Percentiles rank a stretch among this genome's conserved stretches.
Evolutionary conservation across 2,329 filamentous ascomycete genomes (phyloP).

Genomic region (Colletotrichum tabaci): DNA sequence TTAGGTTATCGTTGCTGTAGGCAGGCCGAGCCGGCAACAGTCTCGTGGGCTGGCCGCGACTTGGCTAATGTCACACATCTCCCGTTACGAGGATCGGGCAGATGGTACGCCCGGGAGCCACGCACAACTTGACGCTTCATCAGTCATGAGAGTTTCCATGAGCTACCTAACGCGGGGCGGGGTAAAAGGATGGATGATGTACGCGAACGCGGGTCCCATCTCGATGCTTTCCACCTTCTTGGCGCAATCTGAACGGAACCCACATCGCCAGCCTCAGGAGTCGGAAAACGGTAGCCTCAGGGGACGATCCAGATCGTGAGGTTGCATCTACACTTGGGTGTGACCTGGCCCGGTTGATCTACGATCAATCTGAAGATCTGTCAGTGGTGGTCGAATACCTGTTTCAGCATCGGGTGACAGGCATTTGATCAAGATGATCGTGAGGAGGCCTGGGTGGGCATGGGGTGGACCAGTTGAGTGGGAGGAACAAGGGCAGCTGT

Average conservation of each 20-base stretch:
- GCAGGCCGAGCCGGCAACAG: conserved; percentile 63
- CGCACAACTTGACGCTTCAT: conserved; percentile 68
- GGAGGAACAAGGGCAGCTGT: conserved; percentile 45
- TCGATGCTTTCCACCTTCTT: conserved; percentile 54
- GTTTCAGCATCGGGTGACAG: conserved; percentile 63
- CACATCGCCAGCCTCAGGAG: conserved; percentile 53
- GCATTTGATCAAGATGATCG: conserved; percentile 61
- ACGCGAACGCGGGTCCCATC: conserved; percentile 53
- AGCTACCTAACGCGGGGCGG: conserved; percentile 65
- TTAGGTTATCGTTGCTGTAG: conserved; percentile 57
- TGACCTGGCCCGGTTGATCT: conserved; percentile 58
- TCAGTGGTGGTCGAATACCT: conserved; percentile 54
- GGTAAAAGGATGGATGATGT: conserved; percentile 55
- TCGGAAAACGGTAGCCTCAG: conserved; percentile 48
- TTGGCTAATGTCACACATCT: conserved; percentile 64
- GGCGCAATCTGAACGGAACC: conserved; percentile 54
- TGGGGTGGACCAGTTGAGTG: conserved; percentile 46
- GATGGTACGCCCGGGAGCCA: conserved; percentile 72
- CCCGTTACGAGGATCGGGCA: conserved; percentile 69
- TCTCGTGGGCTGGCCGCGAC: conserved; percentile 60
- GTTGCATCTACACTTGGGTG: conserved; percentile 56
- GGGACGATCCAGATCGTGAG: conserved; percentile 57
- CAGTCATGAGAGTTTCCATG: conserved; percentile 69
- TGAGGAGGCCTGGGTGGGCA: conserved; percentile 60
- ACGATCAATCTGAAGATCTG: conserved; percentile 54